A percentile compares a stretch with the other conserved stretches of the same genome.
These are phyloP conservation scores for Yarrowia hollandica DNA, from an alignment of 805 yeast genomes.

Conservation along the genomic window DNA sequence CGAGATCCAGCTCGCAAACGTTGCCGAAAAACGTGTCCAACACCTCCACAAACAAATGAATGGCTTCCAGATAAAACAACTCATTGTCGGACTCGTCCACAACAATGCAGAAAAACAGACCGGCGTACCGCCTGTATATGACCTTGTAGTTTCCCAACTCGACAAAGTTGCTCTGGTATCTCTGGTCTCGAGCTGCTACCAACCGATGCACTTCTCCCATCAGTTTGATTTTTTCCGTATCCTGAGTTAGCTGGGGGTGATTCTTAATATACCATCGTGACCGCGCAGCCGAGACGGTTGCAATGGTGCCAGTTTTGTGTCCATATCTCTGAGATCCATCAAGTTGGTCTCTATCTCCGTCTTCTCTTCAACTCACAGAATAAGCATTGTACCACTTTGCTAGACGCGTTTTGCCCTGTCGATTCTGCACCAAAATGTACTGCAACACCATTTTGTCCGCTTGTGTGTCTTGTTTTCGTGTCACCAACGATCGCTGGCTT, in stretches of 20 bases:
- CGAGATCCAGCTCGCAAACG: constrained; percentile 91
- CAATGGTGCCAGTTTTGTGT: constrained; percentile 38
- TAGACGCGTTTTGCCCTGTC: constrained; percentile 90
- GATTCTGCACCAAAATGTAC: constrained; percentile 76
- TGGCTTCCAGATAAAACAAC: constrained; percentile 74
- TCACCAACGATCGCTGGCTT: not conserved
- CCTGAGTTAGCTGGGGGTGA: constrained; percentile 36
- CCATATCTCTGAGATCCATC: not conserved
- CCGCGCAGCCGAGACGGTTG: not conserved
- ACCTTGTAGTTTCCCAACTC: constrained; percentile 67
- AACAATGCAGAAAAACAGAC: constrained; percentile 82
- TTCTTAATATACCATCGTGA: constrained; percentile 40
- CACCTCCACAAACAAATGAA: constrained; percentile 86
- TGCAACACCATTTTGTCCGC: constrained; percentile 68
- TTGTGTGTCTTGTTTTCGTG: not conserved
- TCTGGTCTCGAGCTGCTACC: constrained; percentile 79
- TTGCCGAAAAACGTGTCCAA: constrained; percentile 82
- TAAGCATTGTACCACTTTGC: constrained; percentile 70
- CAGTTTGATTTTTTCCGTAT: constrained; percentile 49
- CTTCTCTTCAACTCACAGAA: constrained; percentile 39
- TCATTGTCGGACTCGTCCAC: constrained; percentile 81
- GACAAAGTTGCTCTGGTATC: constrained; percentile 77
- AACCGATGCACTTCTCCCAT: constrained; percentile 72
- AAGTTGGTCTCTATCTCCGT: not conserved
- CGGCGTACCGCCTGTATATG: constrained; percentile 88